Base-by-base conservation (phyloP, 108 stramenopile species). In the Cyclotella choctawhatcheeana region DNA sequence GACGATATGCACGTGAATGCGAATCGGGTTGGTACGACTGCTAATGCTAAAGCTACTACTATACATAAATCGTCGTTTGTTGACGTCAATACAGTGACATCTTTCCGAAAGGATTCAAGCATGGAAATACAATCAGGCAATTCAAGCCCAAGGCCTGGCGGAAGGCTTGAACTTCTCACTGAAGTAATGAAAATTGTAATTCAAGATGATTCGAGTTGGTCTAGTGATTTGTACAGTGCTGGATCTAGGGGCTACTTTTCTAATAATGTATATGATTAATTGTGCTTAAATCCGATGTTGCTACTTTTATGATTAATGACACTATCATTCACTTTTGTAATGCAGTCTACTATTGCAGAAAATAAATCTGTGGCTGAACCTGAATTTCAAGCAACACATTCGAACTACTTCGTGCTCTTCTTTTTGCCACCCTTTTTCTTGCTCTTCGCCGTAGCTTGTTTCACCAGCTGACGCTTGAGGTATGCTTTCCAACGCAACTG, bases 401-500 rank as follows among this genome's bases (percentile, higher is more conserved):
- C n/a, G n/a, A n/a, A n/a, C n/a, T 12, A 40, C 37, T 40, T 40
- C 37, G 6, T 40, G 37, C 44, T 55, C 18, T 52, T 68, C 37
- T 58, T 67, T 30, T 53, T 63, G 45, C 67, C 68, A 24, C 47
- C 59, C 52, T 61, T 52, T 35, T 63, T 63, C 30, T 52, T 54
- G 3, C 45, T 31, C 14, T 71, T 71, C 26, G 24, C 14, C 8
- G 56, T 25, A 25, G 1, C n/a, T 6, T 48, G 35, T 1, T 69
- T 76, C 43, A 63, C n/a, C 14, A 31, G 24, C 31, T 69, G 58
- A 4, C 75, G 22, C 47, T 55, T 76, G 34, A 48, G 25, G 44
- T 69, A 63, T 0, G 66, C 51, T 53, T 76, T 76, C 75, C 75
- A 76, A 0, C 75, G 59, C 34, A 76, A 29, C 35, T 76, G 75